Percentiles rank a stretch among this genome's conserved stretches.
Evolutionary conservation across 495 filamentous ascomycete species (phyloP).

Genomic region (Hyaloscypha finlandica): DNA sequence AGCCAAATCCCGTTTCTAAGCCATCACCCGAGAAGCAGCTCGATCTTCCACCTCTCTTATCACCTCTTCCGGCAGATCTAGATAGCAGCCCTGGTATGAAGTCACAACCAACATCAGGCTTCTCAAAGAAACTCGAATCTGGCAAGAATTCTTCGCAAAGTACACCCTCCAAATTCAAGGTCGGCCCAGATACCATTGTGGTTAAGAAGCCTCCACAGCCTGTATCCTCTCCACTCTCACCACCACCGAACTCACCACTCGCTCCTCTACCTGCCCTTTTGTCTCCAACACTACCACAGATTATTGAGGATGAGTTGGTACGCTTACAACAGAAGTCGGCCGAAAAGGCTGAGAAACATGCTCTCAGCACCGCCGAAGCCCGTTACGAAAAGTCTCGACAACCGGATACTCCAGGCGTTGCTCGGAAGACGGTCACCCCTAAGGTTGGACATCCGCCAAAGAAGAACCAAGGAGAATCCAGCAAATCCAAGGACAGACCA

Average conservation of each 20-base stretch:
- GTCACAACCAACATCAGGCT: not conserved
- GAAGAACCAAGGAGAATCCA: conserved; percentile 19
- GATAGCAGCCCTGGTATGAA: conserved; percentile 10
- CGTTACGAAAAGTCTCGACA: conserved; percentile 31
- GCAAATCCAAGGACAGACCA: conserved; percentile 1
- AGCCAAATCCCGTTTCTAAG: conserved; percentile 16
- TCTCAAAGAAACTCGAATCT: conserved; percentile 8
- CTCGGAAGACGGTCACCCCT: conserved; percentile 28
- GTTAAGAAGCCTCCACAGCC: conserved; percentile 14
- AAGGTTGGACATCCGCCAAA: conserved; percentile 32
- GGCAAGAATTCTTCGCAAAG: conserved; percentile 13
- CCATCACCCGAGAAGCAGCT: conserved; percentile 20
- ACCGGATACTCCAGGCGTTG: conserved; percentile 29
- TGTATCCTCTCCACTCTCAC: conserved; percentile 14
- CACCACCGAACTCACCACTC: conserved; percentile 13
- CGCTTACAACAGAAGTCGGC: conserved; percentile 27
- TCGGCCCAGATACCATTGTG: conserved; percentile 23
- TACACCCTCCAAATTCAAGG: conserved; percentile 10
- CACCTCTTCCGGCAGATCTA: conserved; percentile 31
- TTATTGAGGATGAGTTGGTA: conserved; percentile 28
- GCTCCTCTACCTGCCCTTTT: conserved; percentile 27
- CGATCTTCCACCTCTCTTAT: conserved; percentile 27
- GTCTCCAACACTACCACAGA: conserved; percentile 29
- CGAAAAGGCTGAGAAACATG: not conserved
- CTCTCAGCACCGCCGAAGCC: conserved; percentile 25